These are phyloP conservation scores for Lepidium aucheri DNA, from an alignment of 345 rosid genomes.

Conservation along the genomic window DNA sequence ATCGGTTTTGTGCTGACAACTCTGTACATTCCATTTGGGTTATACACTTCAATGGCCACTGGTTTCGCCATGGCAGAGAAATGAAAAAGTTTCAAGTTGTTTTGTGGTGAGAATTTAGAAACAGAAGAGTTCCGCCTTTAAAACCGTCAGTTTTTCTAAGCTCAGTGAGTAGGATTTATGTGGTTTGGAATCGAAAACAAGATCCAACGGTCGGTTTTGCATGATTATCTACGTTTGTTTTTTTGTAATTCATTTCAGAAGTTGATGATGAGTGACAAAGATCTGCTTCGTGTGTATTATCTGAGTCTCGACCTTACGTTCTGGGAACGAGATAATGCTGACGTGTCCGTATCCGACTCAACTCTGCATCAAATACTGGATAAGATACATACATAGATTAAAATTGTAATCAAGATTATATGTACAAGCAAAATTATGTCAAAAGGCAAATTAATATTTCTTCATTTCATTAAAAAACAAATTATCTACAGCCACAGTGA, in stretches of 20 bases:
- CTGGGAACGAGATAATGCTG: conserved; percentile 25
- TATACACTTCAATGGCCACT: conserved; percentile 79
- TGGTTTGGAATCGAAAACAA: conserved; percentile 14
- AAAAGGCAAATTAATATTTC: not conserved
- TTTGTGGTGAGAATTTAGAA: conserved; percentile 8
- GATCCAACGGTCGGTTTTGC: conserved; percentile 27
- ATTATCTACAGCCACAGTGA: conserved; percentile 16
- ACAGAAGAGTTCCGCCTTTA: not conserved
- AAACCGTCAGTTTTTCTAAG: not conserved
- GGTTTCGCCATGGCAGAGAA: conserved; percentile 72
- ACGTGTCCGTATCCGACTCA: conserved; percentile 19
- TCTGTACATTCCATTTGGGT: conserved; percentile 87
- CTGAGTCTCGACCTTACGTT: conserved; percentile 28
- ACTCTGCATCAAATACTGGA: not conserved
- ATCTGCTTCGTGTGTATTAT: conserved; percentile 4
- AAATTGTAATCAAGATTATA: not conserved
- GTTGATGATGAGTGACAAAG: not conserved
- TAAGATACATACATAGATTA: not conserved
- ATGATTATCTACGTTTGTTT: not conserved
- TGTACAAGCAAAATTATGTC: conserved; percentile 5
- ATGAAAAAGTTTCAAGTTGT: not conserved
- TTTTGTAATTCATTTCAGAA: not conserved
- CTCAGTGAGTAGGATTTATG: not conserved
- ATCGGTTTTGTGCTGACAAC: conserved; percentile 91
- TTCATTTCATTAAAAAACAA: conserved; percentile 7